Percentiles rank a stretch among this genome's conserved stretches.
Evolutionary conservation across 768 basidiomycete genomes (phyloP).

Genomic region (Russula foetens): DNA sequence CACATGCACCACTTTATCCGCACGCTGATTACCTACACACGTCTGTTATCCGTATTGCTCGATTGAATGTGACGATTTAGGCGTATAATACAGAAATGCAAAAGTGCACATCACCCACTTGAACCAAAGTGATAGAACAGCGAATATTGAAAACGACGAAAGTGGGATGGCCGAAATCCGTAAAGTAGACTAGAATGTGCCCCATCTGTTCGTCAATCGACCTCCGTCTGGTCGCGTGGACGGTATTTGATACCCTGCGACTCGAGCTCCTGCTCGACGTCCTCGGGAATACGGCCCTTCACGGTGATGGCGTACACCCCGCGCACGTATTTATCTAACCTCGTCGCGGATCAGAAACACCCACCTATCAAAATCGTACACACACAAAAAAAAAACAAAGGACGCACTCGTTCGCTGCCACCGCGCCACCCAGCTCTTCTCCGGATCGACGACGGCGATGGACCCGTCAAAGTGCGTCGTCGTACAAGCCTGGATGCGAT

Average conservation of each 20-base stretch:
- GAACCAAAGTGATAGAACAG: neutral
- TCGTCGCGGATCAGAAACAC: no score
- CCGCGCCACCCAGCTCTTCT: conserved; percentile 88
- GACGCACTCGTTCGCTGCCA: conserved; percentile 90
- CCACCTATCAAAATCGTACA: neutral
- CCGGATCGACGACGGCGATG: conserved; percentile 79
- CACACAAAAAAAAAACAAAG: neutral
- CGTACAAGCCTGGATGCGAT: conserved; percentile 80
- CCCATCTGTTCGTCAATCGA: conserved; percentile 35
- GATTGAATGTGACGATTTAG: neutral
- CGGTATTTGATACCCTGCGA: conserved; percentile 74
- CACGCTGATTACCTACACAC: neutral
- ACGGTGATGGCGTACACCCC: conserved; percentile 94
- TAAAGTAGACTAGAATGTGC: neutral
- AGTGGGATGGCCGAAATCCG: no score
- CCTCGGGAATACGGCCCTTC: conserved; percentile 76
- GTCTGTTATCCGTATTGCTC: neutral
- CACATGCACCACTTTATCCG: neutral
- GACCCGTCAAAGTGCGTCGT: conserved; percentile 91
- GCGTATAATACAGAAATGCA: neutral
- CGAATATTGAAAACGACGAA: neutral
- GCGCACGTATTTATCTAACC: conserved; percentile 74
- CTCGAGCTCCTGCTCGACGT: conserved; percentile 75
- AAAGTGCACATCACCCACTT: neutral
- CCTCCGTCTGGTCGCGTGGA: conserved; percentile 74